Evolutionary conservation across 2,329 filamentous ascomycete species (phyloP).

Genomic region (Penicillium palitans): DNA sequence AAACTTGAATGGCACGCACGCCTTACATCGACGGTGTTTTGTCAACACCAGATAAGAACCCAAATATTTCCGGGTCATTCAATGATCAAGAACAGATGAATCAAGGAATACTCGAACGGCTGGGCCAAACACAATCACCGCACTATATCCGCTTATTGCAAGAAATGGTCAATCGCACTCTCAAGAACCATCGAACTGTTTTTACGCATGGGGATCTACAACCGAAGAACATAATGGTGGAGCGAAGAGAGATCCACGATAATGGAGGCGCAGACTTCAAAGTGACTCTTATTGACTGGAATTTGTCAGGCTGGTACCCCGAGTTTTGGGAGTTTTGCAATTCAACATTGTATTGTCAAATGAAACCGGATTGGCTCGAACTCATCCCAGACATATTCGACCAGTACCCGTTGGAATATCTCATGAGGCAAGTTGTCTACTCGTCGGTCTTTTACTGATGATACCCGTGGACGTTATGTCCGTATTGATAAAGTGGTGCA

Average conservation of each 20-base stretch:
- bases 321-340: conserved; percentile 1
- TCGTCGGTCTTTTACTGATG: conserved; percentile 4
- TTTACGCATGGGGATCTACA: conserved; percentile 9
- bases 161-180: conserved; percentile 17
- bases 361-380: conserved; percentile 4
- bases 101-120: conserved; percentile 9
- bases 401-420: neutral
- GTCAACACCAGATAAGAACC: conserved; percentile 13
- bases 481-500: neutral
- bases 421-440: conserved; percentile 6
- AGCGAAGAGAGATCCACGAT: neutral
- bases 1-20: conserved; percentile 12
- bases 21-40: conserved; percentile 20
- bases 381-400: neutral
- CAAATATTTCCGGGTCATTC: conserved; percentile 18
- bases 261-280: neutral
- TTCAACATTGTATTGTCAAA: conserved; percentile 5
- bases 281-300: conserved; percentile 8
- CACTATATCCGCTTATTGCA: conserved; percentile 18
- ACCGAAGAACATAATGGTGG: neutral
- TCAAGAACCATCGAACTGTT: conserved; percentile 5
- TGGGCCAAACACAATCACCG: conserved; percentile 12
- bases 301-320: conserved; percentile 8
- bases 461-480: no score
- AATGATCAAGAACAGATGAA: conserved; percentile 19